phyloP scores from a whole-genome alignment of 2,329 filamentous ascomycete genomes.

The Colletotrichum sp. region DNA sequence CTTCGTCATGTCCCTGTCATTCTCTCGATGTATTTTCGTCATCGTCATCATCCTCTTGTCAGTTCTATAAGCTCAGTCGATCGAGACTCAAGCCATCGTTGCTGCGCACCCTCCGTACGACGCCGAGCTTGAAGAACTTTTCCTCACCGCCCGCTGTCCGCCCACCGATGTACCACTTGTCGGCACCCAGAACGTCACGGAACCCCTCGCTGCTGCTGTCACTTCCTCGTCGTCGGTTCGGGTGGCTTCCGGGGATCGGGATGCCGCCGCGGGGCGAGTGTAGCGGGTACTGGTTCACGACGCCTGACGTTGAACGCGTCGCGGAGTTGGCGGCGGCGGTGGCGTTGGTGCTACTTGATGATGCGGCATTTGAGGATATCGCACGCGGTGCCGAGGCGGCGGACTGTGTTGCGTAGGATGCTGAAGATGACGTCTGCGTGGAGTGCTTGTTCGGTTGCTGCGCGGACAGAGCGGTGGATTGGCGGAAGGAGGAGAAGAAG shows the following conservation, averaged over 20 bases:
- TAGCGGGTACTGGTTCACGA: conserved; percentile 32
- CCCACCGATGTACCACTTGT: conserved; percentile 85
- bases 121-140: conserved; percentile 80
- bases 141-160: conserved; percentile 79
- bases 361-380: conserved; percentile 10
- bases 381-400: conserved; percentile 16
- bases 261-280: conserved; percentile 35
- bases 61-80: conserved; percentile 69
- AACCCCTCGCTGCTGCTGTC: conserved; percentile 81
- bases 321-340: background rate
- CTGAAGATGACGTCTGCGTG: conserved; percentile 10
- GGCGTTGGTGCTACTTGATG: background rate
- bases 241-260: conserved; percentile 41
- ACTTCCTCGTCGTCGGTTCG: conserved; percentile 65
- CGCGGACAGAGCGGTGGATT: conserved; percentile 24
- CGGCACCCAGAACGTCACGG: conserved; percentile 71
- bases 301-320: conserved; percentile 24
- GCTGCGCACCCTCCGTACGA: conserved; percentile 75
- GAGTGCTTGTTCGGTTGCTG: conserved; percentile 23
- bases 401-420: conserved; percentile 16
- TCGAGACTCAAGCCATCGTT: conserved; percentile 78
- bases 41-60: background rate
- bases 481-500: conserved; percentile 61
- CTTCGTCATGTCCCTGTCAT: background rate
- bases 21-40: background rate